These are phyloP conservation scores for Yamadazyma friedrichii DNA, from an alignment of 1,139 yeast genomes.

Conservation along the genomic window DNA sequence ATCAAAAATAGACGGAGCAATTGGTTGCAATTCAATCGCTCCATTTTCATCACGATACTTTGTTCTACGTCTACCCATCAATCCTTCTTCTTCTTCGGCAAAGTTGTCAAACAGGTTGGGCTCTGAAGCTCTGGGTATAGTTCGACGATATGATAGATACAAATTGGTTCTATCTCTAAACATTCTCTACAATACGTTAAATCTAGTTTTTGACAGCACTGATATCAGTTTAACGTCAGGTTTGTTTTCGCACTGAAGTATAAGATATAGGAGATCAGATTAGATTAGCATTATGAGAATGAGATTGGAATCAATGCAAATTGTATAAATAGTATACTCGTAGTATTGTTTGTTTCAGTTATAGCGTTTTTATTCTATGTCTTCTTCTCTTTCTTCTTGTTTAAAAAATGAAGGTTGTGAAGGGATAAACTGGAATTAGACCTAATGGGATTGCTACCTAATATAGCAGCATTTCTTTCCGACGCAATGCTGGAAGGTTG, in stretches of 20 bases:
- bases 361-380: too few relatives aligned
- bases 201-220: too few relatives aligned
- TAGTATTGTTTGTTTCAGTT: too few relatives aligned
- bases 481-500: conserved; percentile 33
- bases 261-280: not conserved
- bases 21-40: conserved; percentile 45
- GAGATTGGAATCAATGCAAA: not conserved
- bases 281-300: too few relatives aligned
- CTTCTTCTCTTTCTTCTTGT: conserved; percentile 23
- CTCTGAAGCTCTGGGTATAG: conserved; percentile 51
- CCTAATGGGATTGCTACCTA: conserved; percentile 20
- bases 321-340: too few relatives aligned
- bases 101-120: conserved; percentile 32
- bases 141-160: conserved; percentile 67
- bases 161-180: conserved; percentile 74
- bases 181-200: conserved; percentile 31
- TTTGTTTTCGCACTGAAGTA: not conserved
- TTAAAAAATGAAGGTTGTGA: conserved; percentile 28
- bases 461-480: conserved; percentile 26
- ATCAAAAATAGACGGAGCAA: conserved; percentile 81
- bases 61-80: conserved; percentile 29
- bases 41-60: conserved; percentile 18
- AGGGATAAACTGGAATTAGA: conserved; percentile 27
- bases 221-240: too few relatives aligned
- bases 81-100: conserved; percentile 57